Evolutionary conservation across 106 monocot genomes (phyloP).

Genomic region (Dendrobium officinale): DNA sequence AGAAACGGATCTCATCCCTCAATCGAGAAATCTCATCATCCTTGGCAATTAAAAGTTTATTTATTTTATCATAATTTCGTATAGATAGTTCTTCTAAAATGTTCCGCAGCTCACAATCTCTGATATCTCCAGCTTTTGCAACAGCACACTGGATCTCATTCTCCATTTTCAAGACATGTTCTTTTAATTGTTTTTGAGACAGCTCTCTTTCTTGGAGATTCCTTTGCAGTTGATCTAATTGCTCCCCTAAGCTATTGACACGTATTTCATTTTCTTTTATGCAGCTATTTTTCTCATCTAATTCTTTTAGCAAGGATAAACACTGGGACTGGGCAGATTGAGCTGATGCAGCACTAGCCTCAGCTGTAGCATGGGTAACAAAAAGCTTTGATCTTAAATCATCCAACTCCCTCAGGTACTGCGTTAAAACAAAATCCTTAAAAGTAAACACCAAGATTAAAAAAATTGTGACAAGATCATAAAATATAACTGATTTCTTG

Average conservation of each 20-base stretch:
- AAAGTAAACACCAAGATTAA: background rate
- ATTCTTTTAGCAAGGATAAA: constrained; percentile 48
- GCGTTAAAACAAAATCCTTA: constrained; percentile 8
- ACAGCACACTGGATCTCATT: constrained; percentile 64
- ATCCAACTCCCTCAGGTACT: constrained; percentile 73
- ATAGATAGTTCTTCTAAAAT: constrained; percentile 68
- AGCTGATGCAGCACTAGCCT: constrained; percentile 75
- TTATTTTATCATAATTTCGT: constrained; percentile 60
- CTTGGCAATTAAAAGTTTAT: constrained; percentile 48
- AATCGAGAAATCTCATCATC: constrained; percentile 73
- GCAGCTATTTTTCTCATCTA: constrained; percentile 64
- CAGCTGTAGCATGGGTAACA: constrained; percentile 54
- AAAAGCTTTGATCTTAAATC: constrained; percentile 68
- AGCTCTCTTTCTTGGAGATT: constrained; percentile 71
- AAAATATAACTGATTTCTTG: background rate
- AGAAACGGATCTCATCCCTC: constrained; percentile 78
- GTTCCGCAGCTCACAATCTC: constrained; percentile 44
- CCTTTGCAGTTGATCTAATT: constrained; percentile 63
- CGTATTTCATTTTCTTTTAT: constrained; percentile 65
- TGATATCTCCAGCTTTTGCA: constrained; percentile 37
- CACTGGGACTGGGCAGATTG: constrained; percentile 66
- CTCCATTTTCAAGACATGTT: constrained; percentile 70
- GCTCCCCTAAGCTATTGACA: constrained; percentile 56
- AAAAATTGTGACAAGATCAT: background rate
- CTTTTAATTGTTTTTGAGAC: constrained; percentile 74